A percentile compares a stretch with the other conserved stretches of the same genome.
Evolutionary conservation across 2,329 filamentous ascomycete species (phyloP).

Genomic region (Phialophora expanda): DNA sequence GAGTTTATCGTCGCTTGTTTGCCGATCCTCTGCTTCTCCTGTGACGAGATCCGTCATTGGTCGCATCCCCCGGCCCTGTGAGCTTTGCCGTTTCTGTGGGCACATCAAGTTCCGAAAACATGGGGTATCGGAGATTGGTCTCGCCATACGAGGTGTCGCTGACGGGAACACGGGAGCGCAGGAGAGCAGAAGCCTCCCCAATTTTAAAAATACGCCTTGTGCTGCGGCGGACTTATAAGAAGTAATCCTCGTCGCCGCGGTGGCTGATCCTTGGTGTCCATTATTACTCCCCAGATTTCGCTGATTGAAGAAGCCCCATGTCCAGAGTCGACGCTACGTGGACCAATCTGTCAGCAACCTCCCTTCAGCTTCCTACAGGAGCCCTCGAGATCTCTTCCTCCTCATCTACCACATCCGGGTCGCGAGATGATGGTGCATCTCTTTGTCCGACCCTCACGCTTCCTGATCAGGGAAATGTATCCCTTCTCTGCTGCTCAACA

Average conservation of each 20-base stretch:
- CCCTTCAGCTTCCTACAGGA: not conserved
- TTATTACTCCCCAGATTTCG: not conserved
- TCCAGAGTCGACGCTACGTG: not conserved
- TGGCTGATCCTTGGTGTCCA: not conserved
- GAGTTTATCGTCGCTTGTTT: constrained; percentile 2
- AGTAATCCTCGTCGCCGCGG: not conserved
- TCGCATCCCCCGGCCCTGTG: not conserved
- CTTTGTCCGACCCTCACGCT: too few species aligned
- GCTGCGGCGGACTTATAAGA: not conserved
- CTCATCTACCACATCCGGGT: not conserved
- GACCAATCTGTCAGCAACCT: not conserved
- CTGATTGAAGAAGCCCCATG: not conserved
- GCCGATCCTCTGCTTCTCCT: not conserved
- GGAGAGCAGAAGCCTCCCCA: not conserved
- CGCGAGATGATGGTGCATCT: too few species aligned
- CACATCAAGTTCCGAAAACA: not conserved
- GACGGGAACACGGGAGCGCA: not conserved
- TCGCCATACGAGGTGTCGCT: not conserved
- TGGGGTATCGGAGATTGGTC: constrained; percentile 6
- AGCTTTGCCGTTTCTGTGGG: not conserved
- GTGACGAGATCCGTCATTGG: not conserved
- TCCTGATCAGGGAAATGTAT: not conserved
- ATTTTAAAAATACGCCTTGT: not conserved
- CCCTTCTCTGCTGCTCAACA: not conserved
- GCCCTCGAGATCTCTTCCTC: not conserved